Evolutionary conservation across 108 stramenopile species (phyloP), one percentile per base, ranked within the genome.

Genomic region (Cyclotella baltica): DNA sequence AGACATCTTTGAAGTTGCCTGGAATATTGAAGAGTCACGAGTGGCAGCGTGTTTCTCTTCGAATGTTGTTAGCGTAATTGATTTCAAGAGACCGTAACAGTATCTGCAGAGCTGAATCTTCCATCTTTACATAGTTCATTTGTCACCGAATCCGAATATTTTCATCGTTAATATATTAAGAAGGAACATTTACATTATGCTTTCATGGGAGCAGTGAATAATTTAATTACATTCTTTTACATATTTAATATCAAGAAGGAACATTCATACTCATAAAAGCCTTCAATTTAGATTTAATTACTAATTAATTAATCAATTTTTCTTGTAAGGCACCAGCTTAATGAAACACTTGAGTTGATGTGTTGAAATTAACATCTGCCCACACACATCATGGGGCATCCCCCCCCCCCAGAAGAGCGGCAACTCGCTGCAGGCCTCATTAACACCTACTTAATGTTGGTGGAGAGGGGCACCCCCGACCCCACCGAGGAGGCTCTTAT

Each of bases 1-100:
- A 22, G 96, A 96, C 59, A 96, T 96, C 37, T 96, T 96, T 72
- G 96, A 96, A 77, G 96, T 96, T 56, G 93, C 96, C 52, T 96
- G 96, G 96, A 96, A 96, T 76, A 90, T 85, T 61, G 93, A 95
- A 85, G 93, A 93, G 85, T 92, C 90, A 40, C 77, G 93, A 66
- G 90, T 96, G 22, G 96, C 96, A 30, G 93, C 92, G 28, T 95
- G 93, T 65, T 96, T 93, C 69, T 93, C 93, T 27, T 94, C 93
- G 33, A 96, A 96, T 78, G 90, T 86, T 27, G 93, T 96, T 15
- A 87, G 88, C 15, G 85, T 96, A 55, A 87, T 96, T 71, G 95
- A 96, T 83, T 96, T 96, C 76, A 78, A 87, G 68, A 75, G 57
- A 69, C 70, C 74, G 62, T 76, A 72, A 63, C 29, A 31, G 30